Evolutionary conservation across 345 rosid genomes (phyloP).

Genomic region (Chamaenerion angustifolium): DNA sequence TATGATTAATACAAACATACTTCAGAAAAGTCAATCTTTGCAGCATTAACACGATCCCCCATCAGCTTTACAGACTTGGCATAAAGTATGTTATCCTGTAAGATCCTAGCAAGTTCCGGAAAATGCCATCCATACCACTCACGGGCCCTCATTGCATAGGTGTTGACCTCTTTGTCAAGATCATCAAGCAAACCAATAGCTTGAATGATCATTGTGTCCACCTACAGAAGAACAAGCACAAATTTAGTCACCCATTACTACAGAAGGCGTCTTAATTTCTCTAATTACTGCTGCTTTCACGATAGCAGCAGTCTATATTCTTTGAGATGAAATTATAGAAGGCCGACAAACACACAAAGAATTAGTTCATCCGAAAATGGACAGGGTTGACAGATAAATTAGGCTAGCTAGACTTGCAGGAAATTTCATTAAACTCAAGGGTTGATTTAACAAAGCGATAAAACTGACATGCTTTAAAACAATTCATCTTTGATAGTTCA

Average conservation of each 20-base stretch:
- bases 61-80: constrained; percentile 77
- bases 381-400: too few species aligned
- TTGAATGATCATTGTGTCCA: constrained; percentile 94
- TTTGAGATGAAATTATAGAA: too few species aligned
- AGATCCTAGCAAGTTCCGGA: constrained; percentile 89
- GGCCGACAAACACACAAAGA: too few species aligned
- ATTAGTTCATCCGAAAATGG: too few species aligned
- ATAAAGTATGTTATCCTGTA: constrained; percentile 61
- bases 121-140: constrained; percentile 99
- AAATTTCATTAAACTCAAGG: too few species aligned
- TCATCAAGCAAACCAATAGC: constrained; percentile 94
- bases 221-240: constrained; percentile 26
- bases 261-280: background rate
- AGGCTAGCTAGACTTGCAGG: too few species aligned
- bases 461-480: too few species aligned
- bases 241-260: background rate
- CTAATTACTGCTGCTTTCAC: too few species aligned
- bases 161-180: constrained; percentile 91
- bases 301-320: too few species aligned
- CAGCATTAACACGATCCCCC: constrained; percentile 73
- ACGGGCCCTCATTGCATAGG: constrained; percentile 82
- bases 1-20: constrained; percentile 9
- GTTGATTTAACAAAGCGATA: too few species aligned
- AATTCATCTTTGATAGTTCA: too few species aligned
- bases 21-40: constrained; percentile 85